Evolutionary conservation across 2,329 filamentous ascomycete species (phyloP), one percentile per base, ranked within the genome.

Genomic region (Emmonsiellopsis sp.): DNA sequence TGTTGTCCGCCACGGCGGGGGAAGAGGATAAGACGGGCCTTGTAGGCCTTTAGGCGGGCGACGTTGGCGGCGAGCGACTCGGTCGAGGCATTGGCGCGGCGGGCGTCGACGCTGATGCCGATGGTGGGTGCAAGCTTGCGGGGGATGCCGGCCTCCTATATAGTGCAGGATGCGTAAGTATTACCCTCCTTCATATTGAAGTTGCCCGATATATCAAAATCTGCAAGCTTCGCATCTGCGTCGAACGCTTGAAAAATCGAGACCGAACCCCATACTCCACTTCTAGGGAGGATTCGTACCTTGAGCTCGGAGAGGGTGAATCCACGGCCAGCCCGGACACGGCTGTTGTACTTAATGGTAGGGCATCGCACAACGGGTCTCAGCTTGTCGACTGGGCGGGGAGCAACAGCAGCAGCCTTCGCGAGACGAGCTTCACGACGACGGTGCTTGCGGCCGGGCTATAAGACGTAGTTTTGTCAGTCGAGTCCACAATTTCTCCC

Each of bases 301-400:
- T 98, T 98, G 75, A 98, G 83, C 84, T 98, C 93, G 79, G 85
- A 82, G 65, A 97, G 82, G 68, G 92, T 89, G 87, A 98, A 98
- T 75, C 93, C 93, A 82, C 93, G 90, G 76, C 93, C 93, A 72
- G 89, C 84, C 75, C 93, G 87, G 73, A 94, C 87, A 74, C 90
- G 90, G 74, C 93, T 91, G 89, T 98, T 98, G 84, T 98, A 95
- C 84, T 94, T 95, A 82, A 96, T 78, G 69, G 89, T 92, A 73
- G 93, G 92, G 86, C 92, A 97, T 81, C 91, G 88, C 68, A 98
- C 92, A 76, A 97, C 79, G 65, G 93, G 93, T 75, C 91, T 86
- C 73, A 98, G 84, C 79, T 89, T 91, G 84, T 98, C 93, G 77
- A 96, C 88, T 67, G 93, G 93, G 70, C 93, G 90, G 73, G 93